Evolutionary conservation across 2,329 filamentous ascomycete species (phyloP), one percentile per base, ranked within the genome.

Genomic region (Rhynchosporium agropyri): DNA sequence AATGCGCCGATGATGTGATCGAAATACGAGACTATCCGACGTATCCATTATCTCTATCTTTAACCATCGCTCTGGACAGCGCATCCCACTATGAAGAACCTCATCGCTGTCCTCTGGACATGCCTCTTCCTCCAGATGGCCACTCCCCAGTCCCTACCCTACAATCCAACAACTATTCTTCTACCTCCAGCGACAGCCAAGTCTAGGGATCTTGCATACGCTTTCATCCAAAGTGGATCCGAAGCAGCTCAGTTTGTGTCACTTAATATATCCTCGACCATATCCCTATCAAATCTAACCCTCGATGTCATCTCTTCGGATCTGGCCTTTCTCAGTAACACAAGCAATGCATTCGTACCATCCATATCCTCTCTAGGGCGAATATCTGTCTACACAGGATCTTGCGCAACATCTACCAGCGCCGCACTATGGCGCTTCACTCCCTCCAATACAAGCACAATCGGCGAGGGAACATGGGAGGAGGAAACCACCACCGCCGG

Each of bases 151-250:
- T 75, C 75, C 55, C 81, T 92, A 58, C 92, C 91, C 31, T 96
- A 96, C 78, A 87, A 88, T 61, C 89, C 91, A 2, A 92, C 92
- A 0, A 86, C 84, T 36, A 82, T 96, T 58, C 83, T 94, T 63
- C 81, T 86, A 51, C 76, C 77, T 15, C 79, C 83, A 6, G 72
- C 76, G 62, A 75, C 79, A 59, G 80, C 83, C 65, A 75, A 78
- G 28, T 77, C 78, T 59, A 74, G 76, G 65, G 80, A 84, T 20
- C 74, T 84, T 38, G 86, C 87, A 63, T 96, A 95, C 75, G 81
- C 94, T 67, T 87, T 97, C 70, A 40, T 80, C 43, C 79, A 73
- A 70, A 80, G 74, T 71, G 78, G 55, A 20, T 64, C 65, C 3
- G 63, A 64, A 8, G 59, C 68, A 7, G 60, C 67, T 10, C 80